Evolutionary conservation across 306 rosid species (phyloP).

Genomic region (Albizia julibrissin): DNA sequence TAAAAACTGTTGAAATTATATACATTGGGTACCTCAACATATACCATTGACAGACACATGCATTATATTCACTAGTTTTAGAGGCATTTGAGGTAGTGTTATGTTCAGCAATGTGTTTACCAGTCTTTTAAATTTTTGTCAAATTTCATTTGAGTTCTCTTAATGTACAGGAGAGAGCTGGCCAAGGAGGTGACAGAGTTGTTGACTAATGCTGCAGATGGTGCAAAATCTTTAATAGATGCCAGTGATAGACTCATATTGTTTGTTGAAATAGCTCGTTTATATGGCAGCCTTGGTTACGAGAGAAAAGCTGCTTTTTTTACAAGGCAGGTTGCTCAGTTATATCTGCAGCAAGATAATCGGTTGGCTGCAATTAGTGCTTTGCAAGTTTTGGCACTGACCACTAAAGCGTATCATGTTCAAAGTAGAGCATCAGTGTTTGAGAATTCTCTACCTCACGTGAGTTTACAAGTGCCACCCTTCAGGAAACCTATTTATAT

Average conservation of each 20-base stretch:
- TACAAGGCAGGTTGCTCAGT: slow-evolving; percentile 95
- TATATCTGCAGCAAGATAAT: slow-evolving; percentile 93
- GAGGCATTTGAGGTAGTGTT: slow-evolving; percentile 12
- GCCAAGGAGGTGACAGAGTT: slow-evolving; percentile 91
- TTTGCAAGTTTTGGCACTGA: slow-evolving; percentile 97
- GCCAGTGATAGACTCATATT: slow-evolving; percentile 89
- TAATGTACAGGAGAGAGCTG: slow-evolving; percentile 76
- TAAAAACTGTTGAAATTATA: slow-evolving; percentile 10
- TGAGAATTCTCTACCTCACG: slow-evolving; percentile 48
- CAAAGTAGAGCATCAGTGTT: slow-evolving; percentile 79
- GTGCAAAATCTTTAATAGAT: slow-evolving; percentile 94
- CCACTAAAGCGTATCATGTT: slow-evolving; percentile 95
- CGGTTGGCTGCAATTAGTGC: slow-evolving; percentile 96
- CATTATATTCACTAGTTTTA: neutral
- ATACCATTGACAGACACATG: neutral
- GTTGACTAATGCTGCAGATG: slow-evolving; percentile 92
- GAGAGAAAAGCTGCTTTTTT: slow-evolving; percentile 97
- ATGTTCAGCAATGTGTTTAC: slow-evolving; percentile 11
- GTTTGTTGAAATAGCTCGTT: slow-evolving; percentile 93
- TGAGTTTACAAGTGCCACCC: slow-evolving; percentile 54
- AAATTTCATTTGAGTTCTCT: slow-evolving; percentile 20
- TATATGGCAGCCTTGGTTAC: slow-evolving; percentile 90
- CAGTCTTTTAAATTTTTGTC: slow-evolving; percentile 14
- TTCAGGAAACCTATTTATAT: neutral
- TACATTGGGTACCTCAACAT: slow-evolving; percentile 12